Conservation (phyloP, 2,329 filamentous ascomycete genomes). For the Chrysoporthe deuterocubensis region DNA sequence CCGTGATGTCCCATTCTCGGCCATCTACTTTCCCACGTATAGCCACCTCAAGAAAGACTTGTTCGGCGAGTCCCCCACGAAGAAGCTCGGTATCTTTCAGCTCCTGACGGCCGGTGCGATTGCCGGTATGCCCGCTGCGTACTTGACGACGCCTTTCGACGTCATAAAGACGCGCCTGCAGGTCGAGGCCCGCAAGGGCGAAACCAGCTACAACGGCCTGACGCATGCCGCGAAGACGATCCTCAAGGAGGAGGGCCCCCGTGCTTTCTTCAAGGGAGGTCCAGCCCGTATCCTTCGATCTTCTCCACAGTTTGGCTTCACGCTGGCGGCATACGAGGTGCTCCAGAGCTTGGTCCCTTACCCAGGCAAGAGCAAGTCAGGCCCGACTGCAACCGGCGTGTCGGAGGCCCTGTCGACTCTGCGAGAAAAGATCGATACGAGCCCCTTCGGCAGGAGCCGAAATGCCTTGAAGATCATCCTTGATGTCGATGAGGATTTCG, state of each 20-base stretch:
- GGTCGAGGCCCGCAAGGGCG: conserved; percentile 95
- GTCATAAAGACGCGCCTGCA: conserved; percentile 99
- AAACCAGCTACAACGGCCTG: conserved; percentile 83
- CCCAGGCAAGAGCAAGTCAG: conserved; percentile 64
- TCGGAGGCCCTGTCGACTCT: conserved; percentile 67
- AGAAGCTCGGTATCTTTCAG: conserved; percentile 89
- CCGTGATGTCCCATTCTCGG: conserved; percentile 96
- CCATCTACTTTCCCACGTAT: conserved; percentile 98
- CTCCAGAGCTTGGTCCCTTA: conserved; percentile 80
- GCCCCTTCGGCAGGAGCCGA: conserved; percentile 66
- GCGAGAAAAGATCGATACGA: conserved; percentile 61
- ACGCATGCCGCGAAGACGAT: conserved; percentile 85
- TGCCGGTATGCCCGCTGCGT: conserved; percentile 87
- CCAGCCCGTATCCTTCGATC: conserved; percentile 93
- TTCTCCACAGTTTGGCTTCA: conserved; percentile 97
- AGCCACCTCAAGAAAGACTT: conserved; percentile 91
- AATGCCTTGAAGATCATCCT: conserved; percentile 96
- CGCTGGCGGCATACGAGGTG: conserved; percentile 91
- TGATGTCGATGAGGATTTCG: conserved; percentile 93
- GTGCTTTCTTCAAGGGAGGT: conserved; percentile 97
- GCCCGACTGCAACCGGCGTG: conserved; percentile 60
- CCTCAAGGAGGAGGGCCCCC: conserved; percentile 88
- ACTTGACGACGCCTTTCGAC: conserved; percentile 95
- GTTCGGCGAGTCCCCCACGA: conserved; percentile 85
- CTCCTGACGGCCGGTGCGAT: conserved; percentile 94